phyloP scores from a whole-genome alignment of 192 early-diverging fungal species.

The Dispira parvispora region DNA sequence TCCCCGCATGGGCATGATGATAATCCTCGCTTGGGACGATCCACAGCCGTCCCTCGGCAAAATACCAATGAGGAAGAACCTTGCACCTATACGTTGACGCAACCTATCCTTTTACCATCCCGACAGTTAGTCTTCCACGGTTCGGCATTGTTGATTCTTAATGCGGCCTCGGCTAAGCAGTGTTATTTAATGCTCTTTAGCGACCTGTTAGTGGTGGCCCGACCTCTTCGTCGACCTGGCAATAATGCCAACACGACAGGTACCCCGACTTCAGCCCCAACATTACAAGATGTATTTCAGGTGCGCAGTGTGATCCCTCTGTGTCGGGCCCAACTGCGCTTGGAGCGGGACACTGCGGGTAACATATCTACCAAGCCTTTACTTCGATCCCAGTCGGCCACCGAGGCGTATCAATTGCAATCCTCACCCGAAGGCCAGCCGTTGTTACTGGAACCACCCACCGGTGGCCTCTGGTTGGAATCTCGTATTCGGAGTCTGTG shows the following conservation, averaged over 20 bases:
- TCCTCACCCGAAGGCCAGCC: not conserved
- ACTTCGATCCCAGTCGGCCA: not conserved
- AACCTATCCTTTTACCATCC: not conserved
- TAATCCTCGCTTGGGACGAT: no score
- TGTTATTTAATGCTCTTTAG: conserved; percentile 28
- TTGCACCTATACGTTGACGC: not conserved
- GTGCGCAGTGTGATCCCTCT: conserved; percentile 2
- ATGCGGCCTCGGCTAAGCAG: conserved; percentile 21
- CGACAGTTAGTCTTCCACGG: conserved; percentile 28
- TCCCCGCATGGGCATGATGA: not conserved
- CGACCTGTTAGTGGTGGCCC: conserved; percentile 26
- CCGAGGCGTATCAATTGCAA: not conserved
- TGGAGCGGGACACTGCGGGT: not conserved
- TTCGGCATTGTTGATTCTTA: conserved; percentile 21
- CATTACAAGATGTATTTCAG: conserved; percentile 3
- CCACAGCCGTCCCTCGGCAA: no score
- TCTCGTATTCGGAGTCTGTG: conserved; percentile 25
- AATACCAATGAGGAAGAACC: not conserved
- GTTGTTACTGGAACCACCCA: not conserved
- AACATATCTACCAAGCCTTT: not conserved
- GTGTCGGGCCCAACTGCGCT: not conserved
- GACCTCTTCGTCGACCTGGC: not conserved
- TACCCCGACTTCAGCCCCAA: not conserved
- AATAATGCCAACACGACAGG: not conserved
- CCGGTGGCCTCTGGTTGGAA: conserved; percentile 13